Evolutionary conservation across 1,284 basidiomycete genomes (phyloP).

Genomic region (Trichosporon coremiiforme): DNA sequence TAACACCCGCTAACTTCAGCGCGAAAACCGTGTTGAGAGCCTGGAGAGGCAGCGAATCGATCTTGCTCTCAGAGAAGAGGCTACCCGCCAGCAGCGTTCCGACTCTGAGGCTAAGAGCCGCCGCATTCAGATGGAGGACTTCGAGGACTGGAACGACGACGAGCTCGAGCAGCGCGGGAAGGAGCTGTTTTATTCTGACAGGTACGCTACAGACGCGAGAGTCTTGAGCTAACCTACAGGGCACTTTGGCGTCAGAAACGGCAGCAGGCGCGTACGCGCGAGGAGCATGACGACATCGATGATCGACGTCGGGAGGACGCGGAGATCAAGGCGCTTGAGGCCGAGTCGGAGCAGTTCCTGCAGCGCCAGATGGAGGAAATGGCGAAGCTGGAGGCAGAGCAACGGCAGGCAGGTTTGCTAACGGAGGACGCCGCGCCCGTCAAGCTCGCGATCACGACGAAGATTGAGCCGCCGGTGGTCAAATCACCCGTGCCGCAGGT

Average conservation of each 20-base stretch:
- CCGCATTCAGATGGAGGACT: conserved; percentile 68
- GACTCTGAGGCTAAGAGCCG: conserved; percentile 75
- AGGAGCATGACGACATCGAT: conserved; percentile 78
- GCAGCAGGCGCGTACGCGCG: conserved; percentile 66
- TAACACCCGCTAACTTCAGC: conserved; percentile 27
- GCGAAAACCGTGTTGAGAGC: conserved; percentile 70
- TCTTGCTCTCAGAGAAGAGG: conserved; percentile 71
- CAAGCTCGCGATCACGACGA: conserved; percentile 67
- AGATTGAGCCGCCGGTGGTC: conserved; percentile 13
- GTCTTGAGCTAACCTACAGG: conserved; percentile 52
- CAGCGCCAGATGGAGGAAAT: conserved; percentile 88
- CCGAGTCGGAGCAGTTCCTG: conserved; percentile 83
- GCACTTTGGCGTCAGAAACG: conserved; percentile 74
- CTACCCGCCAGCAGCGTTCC: conserved; percentile 69
- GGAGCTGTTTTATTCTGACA: conserved; percentile 77
- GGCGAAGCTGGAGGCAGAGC: conserved; percentile 79
- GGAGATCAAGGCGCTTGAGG: conserved; percentile 76
- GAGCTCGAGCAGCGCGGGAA: conserved; percentile 67
- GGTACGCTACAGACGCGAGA: conserved; percentile 61
- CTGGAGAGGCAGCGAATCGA: conserved; percentile 75
- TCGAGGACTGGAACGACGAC: conserved; percentile 86
- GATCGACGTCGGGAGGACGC: conserved; percentile 77
- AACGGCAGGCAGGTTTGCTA: conserved; percentile 80
- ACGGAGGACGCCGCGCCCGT: conserved; percentile 86
- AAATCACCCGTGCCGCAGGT: conserved; percentile 40